A percentile compares a stretch with the other conserved stretches of the same genome.
phyloP scores from a whole-genome alignment of 2,329 filamentous ascomycete species.

The Penicillium occitanis region DNA sequence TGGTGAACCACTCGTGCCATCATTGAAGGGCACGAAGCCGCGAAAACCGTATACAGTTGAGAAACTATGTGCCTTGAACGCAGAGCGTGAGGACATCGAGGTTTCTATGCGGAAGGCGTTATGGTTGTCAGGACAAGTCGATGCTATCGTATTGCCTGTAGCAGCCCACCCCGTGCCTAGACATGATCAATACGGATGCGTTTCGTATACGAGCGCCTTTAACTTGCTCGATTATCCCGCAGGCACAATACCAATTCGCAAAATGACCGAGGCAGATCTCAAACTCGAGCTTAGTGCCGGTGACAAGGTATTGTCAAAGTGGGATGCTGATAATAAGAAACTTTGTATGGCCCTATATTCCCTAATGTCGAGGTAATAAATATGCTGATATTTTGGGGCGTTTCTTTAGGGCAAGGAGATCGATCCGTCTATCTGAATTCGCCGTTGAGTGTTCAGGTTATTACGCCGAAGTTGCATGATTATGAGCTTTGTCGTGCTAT shows the following conservation, averaged over 20 bases:
- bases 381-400: no score
- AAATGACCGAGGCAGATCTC: constrained; percentile 49
- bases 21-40: constrained; percentile 55
- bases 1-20: constrained; percentile 59
- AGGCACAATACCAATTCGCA: constrained; percentile 56
- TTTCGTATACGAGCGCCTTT: constrained; percentile 62
- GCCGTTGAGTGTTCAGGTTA: constrained; percentile 57
- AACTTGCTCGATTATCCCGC: constrained; percentile 64
- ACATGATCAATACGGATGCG: constrained; percentile 62
- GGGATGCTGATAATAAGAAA: constrained; percentile 61
- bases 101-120: constrained; percentile 56
- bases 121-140: constrained; percentile 53
- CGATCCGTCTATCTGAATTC: constrained; percentile 56
- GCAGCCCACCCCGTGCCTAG: constrained; percentile 64
- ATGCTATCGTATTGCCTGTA: constrained; percentile 63
- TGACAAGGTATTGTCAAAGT: constrained; percentile 48
- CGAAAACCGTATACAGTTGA: constrained; percentile 51
- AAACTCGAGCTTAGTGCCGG: constrained; percentile 48
- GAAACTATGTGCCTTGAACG: constrained; percentile 55
- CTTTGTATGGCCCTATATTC: constrained; percentile 49
- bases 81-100: constrained; percentile 53
- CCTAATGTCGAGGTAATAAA: no score
- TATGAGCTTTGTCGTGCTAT: constrained; percentile 55
- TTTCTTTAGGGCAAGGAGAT: constrained; percentile 48
- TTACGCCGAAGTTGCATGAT: constrained; percentile 57